A percentile compares a stretch with the other conserved stretches of the same genome.
Conservation (phyloP, 176 grass and related monocot genomes). For the Hsuehochloa calcarea region DNA sequence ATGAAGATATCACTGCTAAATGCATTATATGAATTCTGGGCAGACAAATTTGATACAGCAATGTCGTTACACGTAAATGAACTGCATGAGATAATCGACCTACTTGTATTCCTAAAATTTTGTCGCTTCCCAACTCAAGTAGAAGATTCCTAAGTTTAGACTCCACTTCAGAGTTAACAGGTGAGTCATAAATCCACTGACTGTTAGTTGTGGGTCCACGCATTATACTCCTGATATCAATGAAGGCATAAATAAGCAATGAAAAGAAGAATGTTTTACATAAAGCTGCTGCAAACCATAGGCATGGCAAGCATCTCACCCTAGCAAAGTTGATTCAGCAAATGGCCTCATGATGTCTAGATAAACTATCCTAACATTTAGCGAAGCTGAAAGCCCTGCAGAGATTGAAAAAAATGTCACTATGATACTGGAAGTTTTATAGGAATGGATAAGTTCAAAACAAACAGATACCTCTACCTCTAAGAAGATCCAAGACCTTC, state of each 20-base stretch:
- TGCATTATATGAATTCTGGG: background rate
- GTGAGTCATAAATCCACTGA: conserved; percentile 87
- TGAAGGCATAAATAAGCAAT: conserved; percentile 27
- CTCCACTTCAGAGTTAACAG: conserved; percentile 82
- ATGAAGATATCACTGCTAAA: background rate
- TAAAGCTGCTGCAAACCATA: conserved; percentile 17
- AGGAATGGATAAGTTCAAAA: conserved; percentile 23
- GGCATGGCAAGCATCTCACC: conserved; percentile 51
- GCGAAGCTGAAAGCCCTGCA: conserved; percentile 84
- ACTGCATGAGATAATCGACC: conserved; percentile 10
- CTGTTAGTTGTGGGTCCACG: conserved; percentile 27
- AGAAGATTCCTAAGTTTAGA: conserved; percentile 73
- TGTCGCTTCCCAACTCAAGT: conserved; percentile 74
- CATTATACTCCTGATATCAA: conserved; percentile 50
- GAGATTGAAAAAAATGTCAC: conserved; percentile 10
- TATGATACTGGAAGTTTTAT: background rate
- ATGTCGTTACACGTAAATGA: background rate
- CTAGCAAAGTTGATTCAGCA: conserved; percentile 84
- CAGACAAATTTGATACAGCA: conserved; percentile 8
- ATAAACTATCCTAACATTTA: conserved; percentile 88
- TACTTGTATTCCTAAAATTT: conserved; percentile 98
- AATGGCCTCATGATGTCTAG: conserved; percentile 97
- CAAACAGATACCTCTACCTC: conserved; percentile 82
- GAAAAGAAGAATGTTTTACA: conserved; percentile 14
- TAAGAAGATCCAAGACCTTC: conserved; percentile 98